Conservation (phyloP, 2,329 filamentous ascomycete species). For the Lachnellula suecica region DNA sequence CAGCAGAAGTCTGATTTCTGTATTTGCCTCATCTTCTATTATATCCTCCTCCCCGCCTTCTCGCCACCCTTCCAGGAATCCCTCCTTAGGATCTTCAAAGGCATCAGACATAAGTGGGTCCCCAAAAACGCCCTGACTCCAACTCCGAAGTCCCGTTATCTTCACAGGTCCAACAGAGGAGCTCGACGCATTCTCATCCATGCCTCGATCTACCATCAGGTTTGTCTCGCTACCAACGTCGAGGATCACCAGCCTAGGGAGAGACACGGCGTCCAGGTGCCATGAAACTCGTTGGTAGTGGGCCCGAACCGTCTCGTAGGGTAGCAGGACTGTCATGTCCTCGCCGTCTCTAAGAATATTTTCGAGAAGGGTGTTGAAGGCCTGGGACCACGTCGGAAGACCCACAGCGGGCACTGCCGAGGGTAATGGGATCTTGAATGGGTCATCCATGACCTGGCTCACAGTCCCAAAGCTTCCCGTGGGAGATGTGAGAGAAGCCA, state of each 20-base stretch:
- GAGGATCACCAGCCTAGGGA: conserved; percentile 53
- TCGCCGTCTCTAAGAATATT: conserved; percentile 58
- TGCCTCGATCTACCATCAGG: conserved; percentile 40
- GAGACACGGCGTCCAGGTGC: conserved; percentile 51
- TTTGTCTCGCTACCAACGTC: conserved; percentile 52
- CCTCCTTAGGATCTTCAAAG: conserved; percentile 45
- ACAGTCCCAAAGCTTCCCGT: conserved; percentile 30
- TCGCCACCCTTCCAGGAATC: conserved; percentile 47
- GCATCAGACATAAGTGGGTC: conserved; percentile 54
- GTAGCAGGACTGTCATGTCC: conserved; percentile 57
- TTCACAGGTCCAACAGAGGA: conserved; percentile 13
- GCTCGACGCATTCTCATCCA: conserved; percentile 10
- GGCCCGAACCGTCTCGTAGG: conserved; percentile 52
- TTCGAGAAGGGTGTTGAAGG: conserved; percentile 58
- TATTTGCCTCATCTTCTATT: conserved; percentile 45
- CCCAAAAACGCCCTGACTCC: conserved; percentile 59
- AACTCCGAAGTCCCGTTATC: conserved; percentile 55
- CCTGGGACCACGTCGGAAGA: conserved; percentile 50
- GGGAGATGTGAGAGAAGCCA: conserved; percentile 29
- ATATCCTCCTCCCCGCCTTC: conserved; percentile 27
- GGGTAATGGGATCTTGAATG: conserved; percentile 7
- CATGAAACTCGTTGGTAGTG: conserved; percentile 50
- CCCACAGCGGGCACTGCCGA: conserved; percentile 22
- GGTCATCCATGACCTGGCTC: conserved; percentile 23
- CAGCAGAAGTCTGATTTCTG: conserved; percentile 48